Evolutionary conservation across 129 eudicot genomes (phyloP).

Genomic region (Logfia minima): DNA sequence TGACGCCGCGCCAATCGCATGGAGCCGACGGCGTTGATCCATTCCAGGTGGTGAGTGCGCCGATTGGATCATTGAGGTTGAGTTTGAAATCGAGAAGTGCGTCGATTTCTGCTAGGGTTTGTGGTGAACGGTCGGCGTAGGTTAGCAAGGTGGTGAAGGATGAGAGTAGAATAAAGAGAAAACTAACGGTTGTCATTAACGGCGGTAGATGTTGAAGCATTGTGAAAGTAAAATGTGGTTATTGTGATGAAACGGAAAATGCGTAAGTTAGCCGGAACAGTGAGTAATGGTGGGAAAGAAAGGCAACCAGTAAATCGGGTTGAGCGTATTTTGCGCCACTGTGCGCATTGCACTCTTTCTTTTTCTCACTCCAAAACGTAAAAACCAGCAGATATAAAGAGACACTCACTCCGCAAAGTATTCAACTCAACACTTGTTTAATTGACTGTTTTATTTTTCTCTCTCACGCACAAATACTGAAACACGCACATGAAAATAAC

Average conservation of each 20-base stretch:
- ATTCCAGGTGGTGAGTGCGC: constrained; percentile 55
- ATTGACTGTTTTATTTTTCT: not conserved
- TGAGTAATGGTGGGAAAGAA: constrained; percentile 1
- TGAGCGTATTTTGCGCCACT: constrained; percentile 38
- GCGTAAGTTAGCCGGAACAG: constrained; percentile 38
- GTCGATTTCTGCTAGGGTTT: constrained; percentile 46
- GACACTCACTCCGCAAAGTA: constrained; percentile 15
- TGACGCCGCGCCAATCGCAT: constrained; percentile 89
- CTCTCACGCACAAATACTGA: not conserved
- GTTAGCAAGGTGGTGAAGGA: constrained; percentile 22
- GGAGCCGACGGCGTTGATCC: constrained; percentile 62
- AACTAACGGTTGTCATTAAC: constrained; percentile 28
- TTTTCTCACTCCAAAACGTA: not conserved
- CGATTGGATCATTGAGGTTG: constrained; percentile 59
- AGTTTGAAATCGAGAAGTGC: constrained; percentile 50
- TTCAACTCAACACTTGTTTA: constrained; percentile 10
- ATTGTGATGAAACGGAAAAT: not conserved
- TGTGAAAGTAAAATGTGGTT: not conserved
- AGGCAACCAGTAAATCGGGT: not conserved
- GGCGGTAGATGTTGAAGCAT: constrained; percentile 24
- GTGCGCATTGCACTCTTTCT: constrained; percentile 36
- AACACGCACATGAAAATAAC: constrained; percentile 3
- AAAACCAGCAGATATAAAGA: not conserved
- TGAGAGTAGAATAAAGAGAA: constrained; percentile 18
- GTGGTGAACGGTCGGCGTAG: constrained; percentile 32